phyloP scores from a whole-genome alignment of 768 basidiomycete species.

The Suillus ampliporus region DNA sequence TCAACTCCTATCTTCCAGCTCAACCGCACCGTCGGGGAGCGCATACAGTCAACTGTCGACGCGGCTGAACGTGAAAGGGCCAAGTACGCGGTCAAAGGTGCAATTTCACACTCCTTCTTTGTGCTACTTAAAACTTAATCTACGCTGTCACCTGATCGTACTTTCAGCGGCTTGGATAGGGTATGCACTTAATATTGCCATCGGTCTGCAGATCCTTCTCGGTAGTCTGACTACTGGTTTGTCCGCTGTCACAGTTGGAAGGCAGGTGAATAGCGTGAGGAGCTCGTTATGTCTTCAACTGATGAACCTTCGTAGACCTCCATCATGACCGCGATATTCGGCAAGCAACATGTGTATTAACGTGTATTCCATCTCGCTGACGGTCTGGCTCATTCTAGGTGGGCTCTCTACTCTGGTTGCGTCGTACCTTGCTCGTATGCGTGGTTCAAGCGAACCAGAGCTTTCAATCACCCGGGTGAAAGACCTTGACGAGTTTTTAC shows the following conservation, averaged over 20 bases:
- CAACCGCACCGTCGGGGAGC: conserved; percentile 45
- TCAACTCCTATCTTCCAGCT: not conserved
- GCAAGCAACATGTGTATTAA: not conserved
- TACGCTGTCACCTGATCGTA: not conserved
- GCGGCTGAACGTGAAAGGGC: conserved; percentile 48
- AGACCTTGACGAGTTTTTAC: conserved; percentile 42
- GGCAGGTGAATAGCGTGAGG: conserved; percentile 15
- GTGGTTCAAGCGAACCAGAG: conserved; percentile 45
- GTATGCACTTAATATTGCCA: conserved; percentile 27
- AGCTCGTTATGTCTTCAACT: not conserved
- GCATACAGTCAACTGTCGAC: conserved; percentile 54
- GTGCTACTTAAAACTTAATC: not conserved
- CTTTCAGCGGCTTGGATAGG: conserved; percentile 19
- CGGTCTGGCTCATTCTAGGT: conserved; percentile 18
- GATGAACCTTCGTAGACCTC: conserved; percentile 24
- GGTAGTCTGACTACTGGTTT: conserved; percentile 35
- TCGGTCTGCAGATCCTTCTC: conserved; percentile 33
- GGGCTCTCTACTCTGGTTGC: conserved; percentile 44
- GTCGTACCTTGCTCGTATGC: conserved; percentile 45
- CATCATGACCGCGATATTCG: conserved; percentile 37
- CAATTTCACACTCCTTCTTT: not conserved
- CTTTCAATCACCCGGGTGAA: conserved; percentile 28
- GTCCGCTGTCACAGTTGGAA: conserved; percentile 28
- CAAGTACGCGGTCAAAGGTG: conserved; percentile 51
- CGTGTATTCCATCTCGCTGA: not conserved